Evolutionary conservation across 345 rosid genomes (phyloP).

Genomic region (Arabidopsis suecica): DNA sequence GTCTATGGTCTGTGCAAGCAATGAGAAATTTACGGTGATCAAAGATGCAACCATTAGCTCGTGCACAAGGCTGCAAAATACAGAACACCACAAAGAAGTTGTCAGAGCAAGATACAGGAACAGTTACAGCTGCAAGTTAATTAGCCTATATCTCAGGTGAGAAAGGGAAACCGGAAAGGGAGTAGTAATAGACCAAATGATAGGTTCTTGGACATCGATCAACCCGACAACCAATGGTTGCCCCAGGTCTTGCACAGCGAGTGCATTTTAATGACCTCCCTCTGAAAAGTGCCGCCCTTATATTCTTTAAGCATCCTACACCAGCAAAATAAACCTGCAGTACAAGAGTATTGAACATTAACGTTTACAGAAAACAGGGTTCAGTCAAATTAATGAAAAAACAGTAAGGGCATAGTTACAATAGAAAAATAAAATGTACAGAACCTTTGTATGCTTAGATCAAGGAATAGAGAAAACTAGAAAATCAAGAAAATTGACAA

Average conservation of each 20-base stretch:
- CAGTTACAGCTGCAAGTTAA: constrained; percentile 21
- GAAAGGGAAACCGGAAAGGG: constrained; percentile 27
- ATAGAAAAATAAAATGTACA: neutral
- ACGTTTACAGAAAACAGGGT: constrained; percentile 17
- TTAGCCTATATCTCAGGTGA: constrained; percentile 20
- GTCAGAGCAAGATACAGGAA: constrained; percentile 33
- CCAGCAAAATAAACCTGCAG: constrained; percentile 98
- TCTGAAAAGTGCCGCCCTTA: constrained; percentile 95
- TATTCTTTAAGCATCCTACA: constrained; percentile 90
- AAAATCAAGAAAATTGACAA: constrained; percentile 7
- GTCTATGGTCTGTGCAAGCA: constrained; percentile 93
- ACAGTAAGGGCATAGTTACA: constrained; percentile 12
- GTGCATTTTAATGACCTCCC: constrained; percentile 94
- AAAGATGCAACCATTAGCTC: constrained; percentile 91
- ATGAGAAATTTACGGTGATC: constrained; percentile 98
- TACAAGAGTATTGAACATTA: constrained; percentile 31
- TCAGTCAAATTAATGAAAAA: constrained; percentile 19
- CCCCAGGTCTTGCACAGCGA: constrained; percentile 98
- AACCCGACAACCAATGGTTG: constrained; percentile 98
- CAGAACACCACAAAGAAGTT: constrained; percentile 40
- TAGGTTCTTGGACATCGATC: constrained; percentile 98
- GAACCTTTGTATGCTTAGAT: constrained; percentile 21
- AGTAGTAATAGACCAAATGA: constrained; percentile 75
- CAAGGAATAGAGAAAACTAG: constrained; percentile 17
- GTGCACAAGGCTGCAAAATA: constrained; percentile 92